phyloP scores from a whole-genome alignment of 495 filamentous ascomycete genomes.

The Penicillium odoratum region DNA sequence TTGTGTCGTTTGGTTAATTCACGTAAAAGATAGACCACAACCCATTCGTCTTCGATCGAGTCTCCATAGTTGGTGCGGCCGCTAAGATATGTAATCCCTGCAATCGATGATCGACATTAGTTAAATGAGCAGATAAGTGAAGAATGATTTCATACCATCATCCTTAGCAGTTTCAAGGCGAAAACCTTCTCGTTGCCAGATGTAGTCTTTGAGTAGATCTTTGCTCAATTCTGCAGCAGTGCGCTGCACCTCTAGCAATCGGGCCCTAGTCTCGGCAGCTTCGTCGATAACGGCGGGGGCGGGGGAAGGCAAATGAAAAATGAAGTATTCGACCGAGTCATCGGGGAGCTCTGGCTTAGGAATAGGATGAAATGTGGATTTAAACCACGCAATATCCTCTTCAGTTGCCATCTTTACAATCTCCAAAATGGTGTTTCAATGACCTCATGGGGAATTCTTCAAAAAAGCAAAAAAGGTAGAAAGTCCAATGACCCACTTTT shows the following conservation, averaged over 20 bases:
- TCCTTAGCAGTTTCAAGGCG: constrained; percentile 59
- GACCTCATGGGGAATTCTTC: constrained; percentile 36
- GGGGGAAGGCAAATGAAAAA: constrained; percentile 64
- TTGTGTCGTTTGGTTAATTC: constrained; percentile 72
- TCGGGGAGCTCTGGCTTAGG: constrained; percentile 74
- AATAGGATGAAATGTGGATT: constrained; percentile 54
- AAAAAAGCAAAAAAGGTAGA: constrained; percentile 34
- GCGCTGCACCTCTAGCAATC: constrained; percentile 70
- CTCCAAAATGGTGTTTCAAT: constrained; percentile 21
- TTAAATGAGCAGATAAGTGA: neutral
- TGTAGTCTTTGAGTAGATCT: constrained; percentile 73
- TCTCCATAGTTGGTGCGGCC: constrained; percentile 86
- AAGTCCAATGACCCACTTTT: constrained; percentile 25
- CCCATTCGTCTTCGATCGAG: constrained; percentile 95
- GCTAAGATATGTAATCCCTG: constrained; percentile 53
- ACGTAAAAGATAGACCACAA: constrained; percentile 87
- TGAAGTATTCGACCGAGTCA: constrained; percentile 82
- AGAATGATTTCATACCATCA: constrained; percentile 46
- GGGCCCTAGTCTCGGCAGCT: constrained; percentile 52
- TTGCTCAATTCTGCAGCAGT: constrained; percentile 62
- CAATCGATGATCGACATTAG: neutral
- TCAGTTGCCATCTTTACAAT: constrained; percentile 41
- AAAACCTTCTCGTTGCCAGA: constrained; percentile 91
- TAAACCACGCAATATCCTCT: constrained; percentile 51
- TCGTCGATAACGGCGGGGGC: constrained; percentile 48